phyloP scores from a whole-genome alignment of 2,329 filamentous ascomycete species.

The Clonostachys rosea region DNA sequence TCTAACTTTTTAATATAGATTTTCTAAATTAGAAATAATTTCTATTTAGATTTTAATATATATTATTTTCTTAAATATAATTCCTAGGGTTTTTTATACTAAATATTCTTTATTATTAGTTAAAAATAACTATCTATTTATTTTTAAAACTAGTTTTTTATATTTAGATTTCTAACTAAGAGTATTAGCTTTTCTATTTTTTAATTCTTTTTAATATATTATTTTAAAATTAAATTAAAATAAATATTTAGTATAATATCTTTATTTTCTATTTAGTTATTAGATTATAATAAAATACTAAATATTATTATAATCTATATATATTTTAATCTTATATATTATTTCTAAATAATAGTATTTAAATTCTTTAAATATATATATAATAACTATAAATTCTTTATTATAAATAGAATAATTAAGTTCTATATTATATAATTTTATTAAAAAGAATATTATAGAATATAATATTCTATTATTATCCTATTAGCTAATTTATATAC shows the following conservation, averaged over 20 bases:
- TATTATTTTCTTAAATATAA: too few relatives aligned
- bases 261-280: background rate
- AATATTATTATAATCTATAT: background rate
- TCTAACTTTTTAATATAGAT: background rate
- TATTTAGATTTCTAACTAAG: background rate
- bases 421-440: background rate
- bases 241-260: background rate
- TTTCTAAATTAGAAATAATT: background rate
- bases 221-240: background rate
- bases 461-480: background rate
- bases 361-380: background rate
- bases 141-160: background rate
- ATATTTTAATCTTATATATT: background rate
- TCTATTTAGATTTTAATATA: too few relatives aligned
- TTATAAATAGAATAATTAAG: background rate
- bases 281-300: background rate
- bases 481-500: background rate
- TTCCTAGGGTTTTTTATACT: background rate
- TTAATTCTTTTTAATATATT: background rate
- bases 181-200: background rate
- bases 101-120: background rate
- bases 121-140: background rate
- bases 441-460: background rate
- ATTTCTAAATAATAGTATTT: background rate
- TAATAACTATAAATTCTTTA: background rate